phyloP scores from a whole-genome alignment of 768 basidiomycete genomes.

The Tylopilus plumbeoviolaceoides region DNA sequence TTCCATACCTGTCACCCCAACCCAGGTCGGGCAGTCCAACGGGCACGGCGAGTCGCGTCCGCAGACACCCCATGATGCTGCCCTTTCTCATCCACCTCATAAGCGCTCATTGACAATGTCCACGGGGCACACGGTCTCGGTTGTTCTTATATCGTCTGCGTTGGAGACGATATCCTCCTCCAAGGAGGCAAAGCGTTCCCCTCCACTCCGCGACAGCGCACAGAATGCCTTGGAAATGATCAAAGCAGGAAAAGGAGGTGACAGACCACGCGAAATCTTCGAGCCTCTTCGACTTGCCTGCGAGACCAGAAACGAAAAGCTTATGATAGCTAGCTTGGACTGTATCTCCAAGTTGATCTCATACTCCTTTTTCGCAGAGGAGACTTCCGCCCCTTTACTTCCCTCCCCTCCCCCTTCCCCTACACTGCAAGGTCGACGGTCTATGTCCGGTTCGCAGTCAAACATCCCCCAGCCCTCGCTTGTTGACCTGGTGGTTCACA shows the following conservation, averaged over 20 bases:
- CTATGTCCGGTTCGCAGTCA: conserved; percentile 44
- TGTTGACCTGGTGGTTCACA: conserved; percentile 91
- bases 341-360: conserved; percentile 97
- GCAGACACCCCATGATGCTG: conserved; percentile 19
- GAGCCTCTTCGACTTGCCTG: conserved; percentile 96
- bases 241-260: conserved; percentile 67
- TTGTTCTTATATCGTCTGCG: conserved; percentile 79
- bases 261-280: conserved; percentile 82
- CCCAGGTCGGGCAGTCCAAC: conserved; percentile 12
- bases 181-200: conserved; percentile 81
- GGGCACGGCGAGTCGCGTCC: conserved; percentile 11
- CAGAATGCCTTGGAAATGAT: conserved; percentile 81
- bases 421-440: conserved; percentile 37
- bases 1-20: conserved; percentile 4
- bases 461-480: conserved; percentile 64
- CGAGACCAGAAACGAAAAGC: conserved; percentile 88
- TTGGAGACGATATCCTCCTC: conserved; percentile 83
- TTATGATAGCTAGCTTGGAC: conserved; percentile 95
- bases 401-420: conserved; percentile 81
- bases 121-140: conserved; percentile 69
- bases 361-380: conserved; percentile 92
- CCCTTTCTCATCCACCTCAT: conserved; percentile 32
- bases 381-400: conserved; percentile 39
- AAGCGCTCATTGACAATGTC: conserved; percentile 59
- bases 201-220: conserved; percentile 77